Base-by-base conservation (phyloP, 2,329 filamentous ascomycete genomes). In the Hymenoscyphus occultus region DNA sequence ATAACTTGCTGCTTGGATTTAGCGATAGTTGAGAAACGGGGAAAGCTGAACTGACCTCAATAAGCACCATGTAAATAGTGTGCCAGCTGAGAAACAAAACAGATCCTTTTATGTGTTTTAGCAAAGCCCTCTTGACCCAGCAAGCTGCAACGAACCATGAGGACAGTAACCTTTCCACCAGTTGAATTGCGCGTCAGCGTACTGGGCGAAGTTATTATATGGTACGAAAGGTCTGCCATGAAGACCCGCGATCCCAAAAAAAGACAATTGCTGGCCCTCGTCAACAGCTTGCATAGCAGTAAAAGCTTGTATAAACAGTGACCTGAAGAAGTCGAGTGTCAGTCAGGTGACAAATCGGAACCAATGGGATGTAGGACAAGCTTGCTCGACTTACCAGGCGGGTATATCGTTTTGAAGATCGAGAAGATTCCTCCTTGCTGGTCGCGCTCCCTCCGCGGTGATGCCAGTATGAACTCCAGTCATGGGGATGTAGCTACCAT, bases 11-110 rank as follows among this genome's bases (percentile, higher is more conserved):
- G 2, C 71, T 61, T 22, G 19, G 3, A 16, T 10, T 56, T 45
- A 66, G 63, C n/a, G 40, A 2, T 39, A 16, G 12, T n/a, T 65
- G 68, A 51, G 35, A 13, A 12, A 32, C 31, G 39, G 31, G 22
- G 6, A 73, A 74, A 7, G 73, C 65, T 35, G 73, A 65, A 5
- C 1, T 74, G 75, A 84, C 82, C 78, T 87, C 84, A 62, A 79
- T 85, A 9, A 86, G 76, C 3, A 80, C 76, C 39, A 85, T 69
- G 66, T 83, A 86, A 3, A 83, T 80, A 5, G 84, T 81, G 72
- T 88, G 85, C 85, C 83, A 87, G 19, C 66, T 67, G n/a, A 71
- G 45, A 59, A 74, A 74, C 5, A 74, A 63, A 28, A 71, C 64
- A n/a, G 71, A 71, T 32, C 64, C 69, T 60, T 59, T 35, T 7